Evolutionary conservation across 352 stramenopile species (phyloP), one percentile per base, ranked within the genome.

Genomic region (Elongisporangium prolatum): DNA sequence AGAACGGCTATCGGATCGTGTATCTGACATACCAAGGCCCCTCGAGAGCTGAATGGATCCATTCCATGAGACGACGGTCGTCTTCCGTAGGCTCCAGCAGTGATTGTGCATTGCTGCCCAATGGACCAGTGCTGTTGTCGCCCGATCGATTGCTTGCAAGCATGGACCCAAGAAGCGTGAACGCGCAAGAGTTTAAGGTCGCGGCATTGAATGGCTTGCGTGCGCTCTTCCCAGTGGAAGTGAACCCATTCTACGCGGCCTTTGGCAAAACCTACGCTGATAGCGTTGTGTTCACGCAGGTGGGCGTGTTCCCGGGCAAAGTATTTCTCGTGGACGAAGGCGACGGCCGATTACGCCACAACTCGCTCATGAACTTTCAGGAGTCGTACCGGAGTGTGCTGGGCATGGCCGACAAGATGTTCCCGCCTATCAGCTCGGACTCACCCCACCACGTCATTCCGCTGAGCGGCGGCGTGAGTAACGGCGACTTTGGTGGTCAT

Each of bases 171-270:
- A 72, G 86, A 13, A 56, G 66, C 28, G 75, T 77, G 34, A 68
- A 83, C 50, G 72, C 77, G 1, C 63, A 81, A 16, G 69, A 82
- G 9, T 91, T 95, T 63, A 88, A 92, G 56, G 68, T 86, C 18
- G 68, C 71, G 9, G 84, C 81, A 8, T 66, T 96, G 18, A 76
- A 74, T 24, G 77, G 76, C 8, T 59, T 95, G 28, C 74, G 76
- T 17, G 71, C 64, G 14, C 68, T 93, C 2, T 96, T 95, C 59
- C 84, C 84, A 7, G 40, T 69, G 21, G 84, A 91, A 25, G 71
- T 91, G 28, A 92, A 91, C 50, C 82, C 87, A 17, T 95, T 94
- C 59, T 92, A 92, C 61, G 84, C 84, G 2, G 84, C 80, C 6
- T 95, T 96, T 57, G 82, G 84, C 22, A 88, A 77, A 22, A 86